phyloP scores from a whole-genome alignment of 2,329 filamentous ascomycete genomes.

The Alternaria brassicae region DNA sequence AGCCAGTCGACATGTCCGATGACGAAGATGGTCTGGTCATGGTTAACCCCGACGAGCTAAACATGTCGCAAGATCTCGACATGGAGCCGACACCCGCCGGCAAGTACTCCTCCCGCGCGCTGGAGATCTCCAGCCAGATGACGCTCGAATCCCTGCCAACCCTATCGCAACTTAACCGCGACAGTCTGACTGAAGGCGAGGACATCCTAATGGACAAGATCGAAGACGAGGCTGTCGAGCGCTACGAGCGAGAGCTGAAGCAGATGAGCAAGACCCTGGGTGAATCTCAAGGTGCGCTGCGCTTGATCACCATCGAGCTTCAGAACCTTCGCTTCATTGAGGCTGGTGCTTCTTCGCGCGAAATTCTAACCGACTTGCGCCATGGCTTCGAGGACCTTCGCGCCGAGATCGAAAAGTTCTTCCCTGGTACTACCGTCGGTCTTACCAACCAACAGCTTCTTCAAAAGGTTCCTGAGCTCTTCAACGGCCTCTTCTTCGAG shows the following conservation, averaged over 20 bases:
- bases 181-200: constrained; percentile 34
- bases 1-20: constrained; percentile 30
- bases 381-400: constrained; percentile 53
- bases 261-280: constrained; percentile 49
- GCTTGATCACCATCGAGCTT: constrained; percentile 54
- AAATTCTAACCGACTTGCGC: constrained; percentile 52
- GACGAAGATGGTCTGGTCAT: constrained; percentile 44
- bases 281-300: constrained; percentile 50
- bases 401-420: constrained; percentile 49
- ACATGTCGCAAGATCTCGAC: constrained; percentile 40
- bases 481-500: constrained; percentile 48
- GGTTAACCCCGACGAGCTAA: constrained; percentile 44
- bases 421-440: constrained; percentile 50
- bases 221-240: constrained; percentile 46
- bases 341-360: constrained; percentile 39
- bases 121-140: constrained; percentile 40
- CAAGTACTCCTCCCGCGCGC: constrained; percentile 38
- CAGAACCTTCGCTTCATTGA: constrained; percentile 53
- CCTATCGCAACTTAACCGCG: constrained; percentile 37
- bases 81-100: constrained; percentile 37
- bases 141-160: constrained; percentile 36
- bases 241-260: constrained; percentile 52
- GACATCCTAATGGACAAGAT: constrained; percentile 34
- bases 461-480: constrained; percentile 46
- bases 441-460: constrained; percentile 52